These are phyloP conservation scores for Tricholoma saponaceum DNA, from an alignment of 768 basidiomycete genomes.

Conservation along the genomic window DNA sequence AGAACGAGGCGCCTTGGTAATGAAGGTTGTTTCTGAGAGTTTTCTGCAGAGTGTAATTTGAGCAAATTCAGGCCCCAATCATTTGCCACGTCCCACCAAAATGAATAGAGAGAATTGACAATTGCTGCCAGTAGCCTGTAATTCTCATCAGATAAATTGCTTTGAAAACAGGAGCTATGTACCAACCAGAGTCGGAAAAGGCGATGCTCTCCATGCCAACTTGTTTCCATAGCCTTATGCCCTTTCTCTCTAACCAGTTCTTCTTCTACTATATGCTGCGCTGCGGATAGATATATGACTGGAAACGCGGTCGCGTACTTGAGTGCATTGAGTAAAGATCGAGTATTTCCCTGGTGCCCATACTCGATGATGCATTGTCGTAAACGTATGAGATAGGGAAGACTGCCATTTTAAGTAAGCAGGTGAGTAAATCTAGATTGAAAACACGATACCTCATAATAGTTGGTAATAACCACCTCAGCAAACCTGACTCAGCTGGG, in stretches of 20 bases:
- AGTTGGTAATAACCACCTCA: slow-evolving; percentile 73
- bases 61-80: slow-evolving; percentile 94
- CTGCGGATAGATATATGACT: slow-evolving; percentile 90
- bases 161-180: neutral
- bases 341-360: slow-evolving; percentile 53
- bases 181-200: slow-evolving; percentile 84
- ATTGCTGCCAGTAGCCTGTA: slow-evolving; percentile 77
- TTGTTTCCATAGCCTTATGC: slow-evolving; percentile 33
- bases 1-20: slow-evolving; percentile 43
- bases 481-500: slow-evolving; percentile 58
- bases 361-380: slow-evolving; percentile 94
- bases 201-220: slow-evolving; percentile 73
- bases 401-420: slow-evolving; percentile 28
- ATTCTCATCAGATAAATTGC: slow-evolving; percentile 2
- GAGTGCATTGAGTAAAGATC: slow-evolving; percentile 84
- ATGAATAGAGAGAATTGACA: slow-evolving; percentile 90
- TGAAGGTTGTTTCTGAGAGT: slow-evolving; percentile 21
- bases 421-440: neutral
- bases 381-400: slow-evolving; percentile 89
- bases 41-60: slow-evolving; percentile 27
- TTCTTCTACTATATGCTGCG: slow-evolving; percentile 69
- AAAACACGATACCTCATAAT: slow-evolving; percentile 72
- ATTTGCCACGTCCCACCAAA: slow-evolving; percentile 99
- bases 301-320: slow-evolving; percentile 98
- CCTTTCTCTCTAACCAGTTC: slow-evolving; percentile 53